These are phyloP conservation scores for Teunomyces lycoperdinae DNA, from an alignment of 805 yeast genomes.

Conservation along the genomic window DNA sequence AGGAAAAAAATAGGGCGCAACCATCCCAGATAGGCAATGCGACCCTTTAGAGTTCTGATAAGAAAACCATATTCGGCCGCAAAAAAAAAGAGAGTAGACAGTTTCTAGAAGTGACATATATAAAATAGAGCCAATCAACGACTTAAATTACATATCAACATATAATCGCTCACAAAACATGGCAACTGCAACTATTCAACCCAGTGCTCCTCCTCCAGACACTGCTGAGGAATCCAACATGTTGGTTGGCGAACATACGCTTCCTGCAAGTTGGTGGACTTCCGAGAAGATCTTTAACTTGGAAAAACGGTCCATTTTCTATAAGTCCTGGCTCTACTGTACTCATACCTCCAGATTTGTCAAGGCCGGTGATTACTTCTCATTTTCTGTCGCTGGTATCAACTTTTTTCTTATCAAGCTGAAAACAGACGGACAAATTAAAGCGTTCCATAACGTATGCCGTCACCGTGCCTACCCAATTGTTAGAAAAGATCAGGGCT, in stretches of 20 bases:
- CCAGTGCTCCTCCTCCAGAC: constrained; percentile 24
- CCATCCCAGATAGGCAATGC: background rate
- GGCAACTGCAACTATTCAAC: constrained; percentile 17
- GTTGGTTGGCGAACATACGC: constrained; percentile 40
- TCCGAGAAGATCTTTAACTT: constrained; percentile 56
- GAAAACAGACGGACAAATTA: constrained; percentile 44
- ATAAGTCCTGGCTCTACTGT: constrained; percentile 55
- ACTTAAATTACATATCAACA: background rate
- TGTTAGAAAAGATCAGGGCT: constrained; percentile 55
- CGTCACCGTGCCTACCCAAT: constrained; percentile 67
- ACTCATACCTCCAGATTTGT: constrained; percentile 51
- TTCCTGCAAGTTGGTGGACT: constrained; percentile 68
- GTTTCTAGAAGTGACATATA: background rate
- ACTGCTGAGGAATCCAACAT: constrained; percentile 11
- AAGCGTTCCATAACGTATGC: constrained; percentile 63
- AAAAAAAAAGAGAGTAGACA: background rate
- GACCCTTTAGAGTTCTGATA: background rate
- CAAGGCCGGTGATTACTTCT: constrained; percentile 57
- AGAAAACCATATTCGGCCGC: background rate
- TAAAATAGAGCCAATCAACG: constrained; percentile 1
- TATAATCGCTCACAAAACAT: constrained; percentile 6
- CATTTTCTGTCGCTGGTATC: constrained; percentile 50
- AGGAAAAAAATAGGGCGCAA: background rate
- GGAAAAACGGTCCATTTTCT: constrained; percentile 57
- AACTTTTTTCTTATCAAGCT: constrained; percentile 55